Evolutionary conservation across 208 protist genomes (phyloP).

Genomic region (Wallacemonas sp.): DNA sequence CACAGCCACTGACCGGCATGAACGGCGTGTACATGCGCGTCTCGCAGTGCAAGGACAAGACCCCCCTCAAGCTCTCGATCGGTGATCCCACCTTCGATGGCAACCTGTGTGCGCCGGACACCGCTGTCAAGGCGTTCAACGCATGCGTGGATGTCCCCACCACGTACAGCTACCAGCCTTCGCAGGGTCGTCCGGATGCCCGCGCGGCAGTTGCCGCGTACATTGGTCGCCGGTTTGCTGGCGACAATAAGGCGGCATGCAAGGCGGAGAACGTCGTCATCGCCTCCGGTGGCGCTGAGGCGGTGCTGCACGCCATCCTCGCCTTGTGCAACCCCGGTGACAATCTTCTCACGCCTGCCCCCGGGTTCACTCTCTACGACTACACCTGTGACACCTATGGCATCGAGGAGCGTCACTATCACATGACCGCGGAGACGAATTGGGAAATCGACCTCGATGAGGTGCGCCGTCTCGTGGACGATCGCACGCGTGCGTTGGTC

Average conservation of each 20-base stretch:
- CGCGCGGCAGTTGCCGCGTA: constrained; percentile 53
- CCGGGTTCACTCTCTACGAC: constrained; percentile 88
- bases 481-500: constrained; percentile 75
- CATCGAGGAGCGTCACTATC: constrained; percentile 63
- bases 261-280: constrained; percentile 54
- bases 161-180: constrained; percentile 55
- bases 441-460: constrained; percentile 88
- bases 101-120: constrained; percentile 47
- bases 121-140: constrained; percentile 23
- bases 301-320: constrained; percentile 70
- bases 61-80: constrained; percentile 44
- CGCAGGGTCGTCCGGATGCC: constrained; percentile 24
- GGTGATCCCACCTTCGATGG: constrained; percentile 69
- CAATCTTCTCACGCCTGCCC: constrained; percentile 85
- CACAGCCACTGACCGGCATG: constrained; percentile 22
- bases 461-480: constrained; percentile 63
- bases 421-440: constrained; percentile 55
- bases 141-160: constrained; percentile 23
- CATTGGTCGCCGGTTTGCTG: constrained; percentile 23
- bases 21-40: constrained; percentile 29
- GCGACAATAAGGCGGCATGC: constrained; percentile 16
- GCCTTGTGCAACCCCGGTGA: constrained; percentile 71
- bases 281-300: constrained; percentile 73
- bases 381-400: constrained; percentile 57
- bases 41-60: constrained; percentile 33